These are phyloP conservation scores for Perkinsus marinus DNA, from an alignment of 169 alveolate genomes.

Conservation along the genomic window DNA sequence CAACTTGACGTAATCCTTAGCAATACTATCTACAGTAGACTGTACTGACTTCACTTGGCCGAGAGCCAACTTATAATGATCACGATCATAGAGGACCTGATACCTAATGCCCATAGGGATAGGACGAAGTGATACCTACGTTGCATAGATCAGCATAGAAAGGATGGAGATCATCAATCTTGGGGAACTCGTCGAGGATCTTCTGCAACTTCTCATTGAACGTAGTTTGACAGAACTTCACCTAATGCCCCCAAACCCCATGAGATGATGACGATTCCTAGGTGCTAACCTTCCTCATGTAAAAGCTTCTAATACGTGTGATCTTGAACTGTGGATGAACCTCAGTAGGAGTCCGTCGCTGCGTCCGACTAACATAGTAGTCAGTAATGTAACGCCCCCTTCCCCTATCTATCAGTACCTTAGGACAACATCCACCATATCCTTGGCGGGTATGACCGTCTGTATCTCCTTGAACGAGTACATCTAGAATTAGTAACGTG, in stretches of 20 bases:
- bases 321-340: constrained; percentile 93
- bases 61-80: constrained; percentile 96
- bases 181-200: constrained; percentile 87
- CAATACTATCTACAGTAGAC: constrained; percentile 75
- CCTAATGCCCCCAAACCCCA: not conserved
- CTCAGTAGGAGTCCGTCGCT: constrained; percentile 98
- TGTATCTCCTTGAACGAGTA: constrained; percentile 19
- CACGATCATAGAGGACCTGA: constrained; percentile 86
- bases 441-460: constrained; percentile 19
- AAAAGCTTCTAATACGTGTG: constrained; percentile 91
- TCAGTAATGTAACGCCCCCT: constrained; percentile 58
- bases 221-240: constrained; percentile 82
- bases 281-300: constrained; percentile 87
- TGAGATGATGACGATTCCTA: not conserved
- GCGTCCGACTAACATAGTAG: constrained; percentile 84
- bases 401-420: constrained; percentile 48
- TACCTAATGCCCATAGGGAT: too few species aligned
- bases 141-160: constrained; percentile 94
- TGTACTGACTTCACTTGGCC: constrained; percentile 90
- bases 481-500: not conserved
- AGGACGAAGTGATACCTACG: constrained; percentile 10
- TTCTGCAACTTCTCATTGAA: constrained; percentile 81
- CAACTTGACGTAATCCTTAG: constrained; percentile 90
- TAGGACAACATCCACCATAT: constrained; percentile 22
- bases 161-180: constrained; percentile 96